Percentiles rank a stretch among this genome's conserved stretches.
Evolutionary conservation across 257 asterid genomes (phyloP).

Genomic region (Anisodus tanguticus): DNA sequence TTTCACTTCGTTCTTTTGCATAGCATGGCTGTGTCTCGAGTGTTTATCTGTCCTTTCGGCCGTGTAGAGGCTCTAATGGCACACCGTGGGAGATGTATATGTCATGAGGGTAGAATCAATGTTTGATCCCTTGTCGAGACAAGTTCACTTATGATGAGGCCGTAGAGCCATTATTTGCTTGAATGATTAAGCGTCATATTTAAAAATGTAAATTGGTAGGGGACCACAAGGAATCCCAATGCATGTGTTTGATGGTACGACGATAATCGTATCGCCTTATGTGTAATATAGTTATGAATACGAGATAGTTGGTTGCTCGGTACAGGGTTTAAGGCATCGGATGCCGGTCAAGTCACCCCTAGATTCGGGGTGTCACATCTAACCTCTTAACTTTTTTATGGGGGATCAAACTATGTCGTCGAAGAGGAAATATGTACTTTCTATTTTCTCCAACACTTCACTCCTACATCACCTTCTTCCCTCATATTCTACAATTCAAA

Average conservation of each 20-base stretch:
- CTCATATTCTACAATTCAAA: slow-evolving; percentile 10
- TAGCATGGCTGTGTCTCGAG: neutral
- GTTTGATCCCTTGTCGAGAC: neutral
- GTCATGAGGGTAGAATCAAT: neutral
- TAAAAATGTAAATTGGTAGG: neutral
- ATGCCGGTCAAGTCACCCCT: neutral
- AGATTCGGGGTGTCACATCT: neutral
- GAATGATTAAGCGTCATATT: neutral
- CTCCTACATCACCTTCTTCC: neutral
- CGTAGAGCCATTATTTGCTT: neutral
- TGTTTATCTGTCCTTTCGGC: neutral
- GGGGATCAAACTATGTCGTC: slow-evolving; percentile 12
- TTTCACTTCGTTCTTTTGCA: slow-evolving; percentile 17
- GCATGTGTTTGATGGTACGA: neutral
- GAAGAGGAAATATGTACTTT: slow-evolving; percentile 13
- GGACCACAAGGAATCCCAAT: neutral
- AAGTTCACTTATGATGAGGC: slow-evolving; percentile 10
- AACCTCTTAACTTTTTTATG: slow-evolving; percentile 19
- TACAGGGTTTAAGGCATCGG: slow-evolving; percentile 3
- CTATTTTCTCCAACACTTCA: neutral
- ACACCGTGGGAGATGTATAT: neutral
- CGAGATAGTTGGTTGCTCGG: neutral
- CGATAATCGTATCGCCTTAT: neutral
- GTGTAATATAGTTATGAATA: neutral
- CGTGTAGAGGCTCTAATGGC: neutral